A percentile compares a stretch with the other conserved stretches of the same genome.
Conservation (phyloP, 2,329 filamentous ascomycete species). For the Raffaelea ambrosiae region DNA sequence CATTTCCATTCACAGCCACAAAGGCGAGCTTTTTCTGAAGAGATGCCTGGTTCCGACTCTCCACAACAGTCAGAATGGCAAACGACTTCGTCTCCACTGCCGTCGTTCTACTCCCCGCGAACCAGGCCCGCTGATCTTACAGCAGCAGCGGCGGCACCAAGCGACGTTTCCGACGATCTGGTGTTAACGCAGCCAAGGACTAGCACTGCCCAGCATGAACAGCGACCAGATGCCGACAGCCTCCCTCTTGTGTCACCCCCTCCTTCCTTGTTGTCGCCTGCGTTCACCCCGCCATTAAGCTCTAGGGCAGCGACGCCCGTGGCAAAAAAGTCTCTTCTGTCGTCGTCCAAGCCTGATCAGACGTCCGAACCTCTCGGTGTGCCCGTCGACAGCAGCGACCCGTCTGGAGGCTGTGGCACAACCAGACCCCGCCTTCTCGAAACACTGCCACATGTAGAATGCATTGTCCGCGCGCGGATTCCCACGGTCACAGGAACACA, state of each 20-base stretch:
- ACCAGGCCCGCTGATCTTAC: not conserved
- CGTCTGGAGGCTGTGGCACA: slow-evolving; percentile 49
- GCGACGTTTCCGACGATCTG: not conserved
- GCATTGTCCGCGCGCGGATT: slow-evolving; percentile 88
- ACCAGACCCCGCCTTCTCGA: slow-evolving; percentile 66
- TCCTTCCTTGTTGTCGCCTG: no score
- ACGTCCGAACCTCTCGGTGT: slow-evolving; percentile 37
- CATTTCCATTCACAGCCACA: no score
- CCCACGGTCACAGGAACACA: slow-evolving; percentile 86
- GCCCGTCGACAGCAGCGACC: slow-evolving; percentile 51
- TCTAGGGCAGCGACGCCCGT: not conserved
- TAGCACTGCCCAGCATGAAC: no score
- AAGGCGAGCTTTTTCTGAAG: no score
- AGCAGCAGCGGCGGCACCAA: not conserved
- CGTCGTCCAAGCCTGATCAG: not conserved
- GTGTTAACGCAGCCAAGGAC: no score
- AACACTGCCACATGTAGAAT: slow-evolving; percentile 76
- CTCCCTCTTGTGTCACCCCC: no score
- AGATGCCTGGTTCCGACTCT: no score
- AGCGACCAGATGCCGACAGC: no score
- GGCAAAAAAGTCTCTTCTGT: not conserved
- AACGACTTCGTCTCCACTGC: no score
- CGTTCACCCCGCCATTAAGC: no score
- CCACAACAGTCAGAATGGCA: no score
- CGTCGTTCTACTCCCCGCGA: not conserved